Base-by-base conservation (phyloP, 2,329 filamentous ascomycete species). In the Ophiocordyceps sinensis region DNA sequence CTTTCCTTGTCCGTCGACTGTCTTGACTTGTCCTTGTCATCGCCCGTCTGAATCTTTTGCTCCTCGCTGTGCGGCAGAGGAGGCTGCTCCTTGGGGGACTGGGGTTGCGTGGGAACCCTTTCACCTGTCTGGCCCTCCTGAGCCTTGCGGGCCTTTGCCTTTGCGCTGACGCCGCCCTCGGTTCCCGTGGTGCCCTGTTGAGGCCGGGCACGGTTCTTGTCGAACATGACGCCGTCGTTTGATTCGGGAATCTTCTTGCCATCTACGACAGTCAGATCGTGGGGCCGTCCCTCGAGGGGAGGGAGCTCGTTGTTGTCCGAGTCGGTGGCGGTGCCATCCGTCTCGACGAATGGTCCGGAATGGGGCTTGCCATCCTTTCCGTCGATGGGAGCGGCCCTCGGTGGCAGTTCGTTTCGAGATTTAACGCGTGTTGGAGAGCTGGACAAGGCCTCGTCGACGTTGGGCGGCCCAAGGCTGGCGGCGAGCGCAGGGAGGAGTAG, bases 351-450 rank as follows among this genome's bases (percentile, higher is more conserved):
- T 6, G 91, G 91, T 2, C 91, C 91, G 17, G 81, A 77, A 57
- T 95, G 89, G 37, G 91, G 91, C 64, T 88, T 91, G 38, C 91
- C 91, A 64, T 96, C 91, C 52, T 83, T 82, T 37, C 88, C 88
- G 58, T 96, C 91, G 17, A 95, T 81, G 0, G 89, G 89, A 42
- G 84, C 85, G 65, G 91, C 81, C 58, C 87, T 87, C 43, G 66
- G 70, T 28, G 68, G 66, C 10, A 64, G 44, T 28, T 57, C 54
- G 40, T 56, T 54, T 41, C 62, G 63, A 34, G 44, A 46, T 45
- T 62, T 64, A 23, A 52, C 47, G 36, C 47, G 47, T 36, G 55
- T 51, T n/a, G 51, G 43, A 13, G 49, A 41, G 11, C 54, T 44
- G 10, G 19, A 11, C 12, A 21, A 14, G 36, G 47, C 39, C 17